Base-by-base conservation (phyloP, 805 yeast species). In the Clavispora vitiphila region DNA sequence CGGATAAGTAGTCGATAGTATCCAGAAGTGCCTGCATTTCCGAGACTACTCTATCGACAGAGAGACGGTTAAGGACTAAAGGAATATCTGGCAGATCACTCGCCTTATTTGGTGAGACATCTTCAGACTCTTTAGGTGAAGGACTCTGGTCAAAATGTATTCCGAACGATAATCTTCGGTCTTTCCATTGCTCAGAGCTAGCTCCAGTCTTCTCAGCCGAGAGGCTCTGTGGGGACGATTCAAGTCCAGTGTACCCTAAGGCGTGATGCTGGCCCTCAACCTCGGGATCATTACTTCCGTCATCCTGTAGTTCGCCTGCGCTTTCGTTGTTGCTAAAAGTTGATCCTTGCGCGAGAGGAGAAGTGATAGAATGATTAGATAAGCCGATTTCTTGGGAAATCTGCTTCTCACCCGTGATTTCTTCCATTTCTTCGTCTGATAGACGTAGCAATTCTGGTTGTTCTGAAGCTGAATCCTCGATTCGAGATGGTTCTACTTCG, bases 1-100 rank as follows among this genome's bases (percentile, higher is more conserved):
- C 52, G 30, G 58, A 55, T 16, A 71, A 54, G 37, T 59, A 69
- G 14, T 56, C 55, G 4, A 69, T 59, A 4, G 74, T 61, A 2
- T 62, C 61, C 43, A 64, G 66, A 52, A 71, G 58, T 21, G 45
- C 44, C 29, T 47, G 36, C 12, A 50, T 32, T 20, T 49, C 49
- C 5, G 39, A 23, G 3, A 41, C 27, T 5, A 44, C 44, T 5
- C 35, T 12, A 2, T 46, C 42, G 27, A 46, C 11, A 9, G 34
- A 25, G 3, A 46, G 26, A 4, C 12, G 20, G 8, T 8, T 29
- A 8, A 29, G 20, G 32, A 19, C 20, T 14, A 9, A 8, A 6
- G 26, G n/a, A 8, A 24, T 8, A 7, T n/a, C 8, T 9, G 30
- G 9, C 30, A n/a, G 16, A n/a, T n/a, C 14, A n/a, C 14, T 26